phyloP scores from a whole-genome alignment of 371 early-diverging fungal genomes.

The Mortierella sp. region DNA sequence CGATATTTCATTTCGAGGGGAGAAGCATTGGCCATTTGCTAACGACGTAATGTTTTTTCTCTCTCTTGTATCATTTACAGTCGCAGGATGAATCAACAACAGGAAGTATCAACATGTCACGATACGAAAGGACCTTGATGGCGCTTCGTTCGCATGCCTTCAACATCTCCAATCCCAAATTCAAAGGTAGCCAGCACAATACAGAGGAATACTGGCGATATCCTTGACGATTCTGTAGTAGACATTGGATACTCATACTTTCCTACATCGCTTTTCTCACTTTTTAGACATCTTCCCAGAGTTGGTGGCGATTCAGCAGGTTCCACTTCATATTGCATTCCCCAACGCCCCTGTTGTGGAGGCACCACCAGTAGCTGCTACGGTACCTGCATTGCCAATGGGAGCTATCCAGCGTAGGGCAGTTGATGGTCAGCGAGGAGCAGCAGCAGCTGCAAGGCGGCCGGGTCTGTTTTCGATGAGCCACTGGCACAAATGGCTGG shows the following conservation, averaged over 20 bases:
- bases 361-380: conserved; percentile 19
- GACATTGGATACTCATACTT: background rate
- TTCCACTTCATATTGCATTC: conserved; percentile 62
- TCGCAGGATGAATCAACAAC: conserved; percentile 88
- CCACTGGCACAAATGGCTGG: conserved; percentile 71
- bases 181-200: conserved; percentile 71
- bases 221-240: too few relatives aligned
- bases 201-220: background rate
- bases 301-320: conserved; percentile 71
- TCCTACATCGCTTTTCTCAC: background rate
- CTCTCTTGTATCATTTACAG: conserved; percentile 3
- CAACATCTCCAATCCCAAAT: conserved; percentile 82
- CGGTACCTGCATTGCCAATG: background rate
- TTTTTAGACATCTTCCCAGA: conserved; percentile 83
- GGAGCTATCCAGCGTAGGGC: conserved; percentile 30
- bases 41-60: background rate
- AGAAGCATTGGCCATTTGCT: background rate
- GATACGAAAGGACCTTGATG: conserved; percentile 81
- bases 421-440: conserved; percentile 21
- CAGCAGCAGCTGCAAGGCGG: conserved; percentile 48
- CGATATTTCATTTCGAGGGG: background rate
- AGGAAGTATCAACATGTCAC: conserved; percentile 88
- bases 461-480: conserved; percentile 55
- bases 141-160: conserved; percentile 85
- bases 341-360: conserved; percentile 57